A percentile compares a stretch with the other conserved stretches of the same genome.
Evolutionary conservation across 2,329 filamentous ascomycete species (phyloP).

Genomic region (Cercospora sp.): DNA sequence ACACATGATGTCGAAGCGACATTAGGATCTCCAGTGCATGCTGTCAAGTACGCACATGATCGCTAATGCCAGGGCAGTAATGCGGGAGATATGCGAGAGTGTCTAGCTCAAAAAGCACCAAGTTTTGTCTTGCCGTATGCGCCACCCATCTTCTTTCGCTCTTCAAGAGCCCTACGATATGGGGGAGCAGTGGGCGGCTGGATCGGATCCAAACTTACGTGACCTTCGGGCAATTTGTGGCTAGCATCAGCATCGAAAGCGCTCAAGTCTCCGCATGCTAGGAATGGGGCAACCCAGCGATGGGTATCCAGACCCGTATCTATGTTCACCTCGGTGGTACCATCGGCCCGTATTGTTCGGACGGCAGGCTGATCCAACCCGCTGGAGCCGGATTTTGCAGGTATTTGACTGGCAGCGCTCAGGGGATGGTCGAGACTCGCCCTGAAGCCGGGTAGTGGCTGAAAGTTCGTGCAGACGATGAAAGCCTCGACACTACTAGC

Average conservation of each 20-base stretch:
- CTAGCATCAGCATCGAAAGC: constrained; percentile 95
- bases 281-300: constrained; percentile 87
- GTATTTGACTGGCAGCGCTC: constrained; percentile 49
- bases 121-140: constrained; percentile 71
- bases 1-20: background rate
- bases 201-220: constrained; percentile 84
- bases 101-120: constrained; percentile 15
- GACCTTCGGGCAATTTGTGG: constrained; percentile 81
- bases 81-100: background rate
- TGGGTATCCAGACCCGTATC: constrained; percentile 44
- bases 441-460: constrained; percentile 72
- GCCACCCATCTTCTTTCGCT: constrained; percentile 73
- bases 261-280: constrained; percentile 95
- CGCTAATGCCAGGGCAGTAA: background rate
- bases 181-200: constrained; percentile 95
- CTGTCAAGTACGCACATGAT: background rate
- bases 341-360: constrained; percentile 46
- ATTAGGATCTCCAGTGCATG: background rate
- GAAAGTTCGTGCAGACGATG: constrained; percentile 89
- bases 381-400: background rate
- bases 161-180: constrained; percentile 86
- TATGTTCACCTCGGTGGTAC: constrained; percentile 49
- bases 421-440: constrained; percentile 75
- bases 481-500: constrained; percentile 97
- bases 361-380: constrained; percentile 15